Base-by-base conservation (phyloP, 2,329 filamentous ascomycete genomes). In the Apiospora marii region DNA sequence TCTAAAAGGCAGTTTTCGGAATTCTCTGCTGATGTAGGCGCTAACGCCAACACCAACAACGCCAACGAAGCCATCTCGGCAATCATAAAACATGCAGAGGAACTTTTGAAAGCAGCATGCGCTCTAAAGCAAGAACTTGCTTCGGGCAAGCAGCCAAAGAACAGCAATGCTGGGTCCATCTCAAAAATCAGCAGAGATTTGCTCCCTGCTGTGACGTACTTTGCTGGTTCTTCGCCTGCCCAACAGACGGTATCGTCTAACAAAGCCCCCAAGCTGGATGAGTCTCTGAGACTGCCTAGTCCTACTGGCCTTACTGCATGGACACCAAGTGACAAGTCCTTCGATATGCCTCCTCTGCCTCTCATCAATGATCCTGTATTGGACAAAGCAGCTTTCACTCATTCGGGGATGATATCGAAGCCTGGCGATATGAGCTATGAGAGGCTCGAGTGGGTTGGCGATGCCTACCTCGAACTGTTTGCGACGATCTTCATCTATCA, bases 361-460 rank as follows among this genome's bases (percentile, higher is more conserved):
- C 79, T 83, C 13, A 88, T 94, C 69, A 78, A 86, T 7, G 88
- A 94, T 74, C 83, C 86, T 0, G 82, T 84, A 30, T 85, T 95
- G 24, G 89, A 92, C 76, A 84, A 83, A 37, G 88, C 90, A 22
- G 89, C 91, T 14, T 92, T 95, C 77, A 94, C 89, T 0, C 94
- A 96, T 77, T 84, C 87, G 1, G 90, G 89, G 1, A 79, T 85
- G 71, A 78, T 77, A 4, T 76, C 78, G 37, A 82, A 73, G 24
- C 77, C 81, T 69, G 78, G 79, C 43, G 83, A 85, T 64, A 80
- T 85, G 70, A 88, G 86, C 78, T 98, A 98, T 81, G 95, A 98
- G 78, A 89, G 90, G 24, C 89, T 98, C 8, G 96, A 98, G 82
- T 95, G 96, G 84, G 87, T 98, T 10, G 96, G 96, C 8, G 96